A percentile compares a stretch with the other conserved stretches of the same genome.
These are phyloP conservation scores for Rachicladosporium sp. DNA, from an alignment of 2,329 filamentous ascomycete species.

Conservation along the genomic window DNA sequence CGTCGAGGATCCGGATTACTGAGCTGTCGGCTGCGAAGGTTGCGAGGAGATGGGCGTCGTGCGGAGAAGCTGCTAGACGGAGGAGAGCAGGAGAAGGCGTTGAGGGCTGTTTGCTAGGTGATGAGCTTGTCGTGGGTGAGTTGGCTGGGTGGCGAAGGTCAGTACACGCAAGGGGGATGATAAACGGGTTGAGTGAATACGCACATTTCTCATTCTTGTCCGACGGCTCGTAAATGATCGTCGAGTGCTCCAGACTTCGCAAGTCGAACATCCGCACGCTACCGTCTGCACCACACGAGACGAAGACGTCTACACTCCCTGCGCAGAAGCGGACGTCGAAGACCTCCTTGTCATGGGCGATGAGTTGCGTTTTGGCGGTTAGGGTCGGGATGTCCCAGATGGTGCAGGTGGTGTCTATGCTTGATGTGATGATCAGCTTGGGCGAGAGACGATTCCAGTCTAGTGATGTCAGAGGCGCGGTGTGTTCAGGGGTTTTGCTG, in stretches of 20 bases:
- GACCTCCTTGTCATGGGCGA: slow-evolving; percentile 97
- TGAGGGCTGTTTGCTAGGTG: slow-evolving; percentile 59
- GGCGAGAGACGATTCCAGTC: slow-evolving; percentile 98
- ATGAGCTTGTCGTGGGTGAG: slow-evolving; percentile 45
- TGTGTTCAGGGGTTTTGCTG: slow-evolving; percentile 96
- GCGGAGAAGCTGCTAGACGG: slow-evolving; percentile 77
- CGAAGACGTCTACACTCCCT: slow-evolving; percentile 96
- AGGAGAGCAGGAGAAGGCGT: slow-evolving; percentile 52
- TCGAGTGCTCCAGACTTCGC: slow-evolving; percentile 90
- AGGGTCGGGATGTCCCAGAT: slow-evolving; percentile 99
- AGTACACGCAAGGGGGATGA: slow-evolving; percentile 1
- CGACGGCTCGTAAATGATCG: slow-evolving; percentile 96
- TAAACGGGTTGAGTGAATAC: no score
- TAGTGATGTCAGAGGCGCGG: slow-evolving; percentile 85
- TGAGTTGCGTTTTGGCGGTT: slow-evolving; percentile 94
- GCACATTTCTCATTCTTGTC: slow-evolving; percentile 55
- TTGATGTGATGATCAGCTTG: slow-evolving; percentile 94
- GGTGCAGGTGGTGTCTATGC: slow-evolving; percentile 96
- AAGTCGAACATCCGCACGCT: slow-evolving; percentile 98
- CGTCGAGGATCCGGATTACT: slow-evolving; percentile 86
- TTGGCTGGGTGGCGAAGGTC: slow-evolving; percentile 6
- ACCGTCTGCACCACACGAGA: slow-evolving; percentile 92
- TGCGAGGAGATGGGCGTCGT: slow-evolving; percentile 90
- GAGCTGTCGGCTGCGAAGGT: slow-evolving; percentile 92
- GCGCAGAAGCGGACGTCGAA: slow-evolving; percentile 98